Conservation (phyloP, 2,329 filamentous ascomycete species). For the Colletotrichum chrysophilum region DNA sequence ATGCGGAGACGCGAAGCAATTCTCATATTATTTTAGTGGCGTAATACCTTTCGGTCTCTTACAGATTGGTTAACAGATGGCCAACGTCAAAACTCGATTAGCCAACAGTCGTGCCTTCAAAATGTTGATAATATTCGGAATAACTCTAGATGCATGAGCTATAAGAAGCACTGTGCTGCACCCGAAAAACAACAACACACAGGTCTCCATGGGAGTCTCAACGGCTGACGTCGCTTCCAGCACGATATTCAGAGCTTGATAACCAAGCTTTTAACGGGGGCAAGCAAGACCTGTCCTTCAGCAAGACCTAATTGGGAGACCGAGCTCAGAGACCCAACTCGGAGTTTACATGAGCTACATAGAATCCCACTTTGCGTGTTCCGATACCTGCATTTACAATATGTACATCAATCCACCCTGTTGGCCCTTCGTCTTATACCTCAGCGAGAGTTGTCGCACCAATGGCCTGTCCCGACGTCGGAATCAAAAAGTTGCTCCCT, state of each 20-base stretch:
- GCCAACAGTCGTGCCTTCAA: not conserved
- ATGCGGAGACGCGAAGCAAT: not conserved
- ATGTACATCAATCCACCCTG: not conserved
- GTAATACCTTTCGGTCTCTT: not conserved
- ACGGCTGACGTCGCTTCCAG: not conserved
- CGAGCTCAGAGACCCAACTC: not conserved
- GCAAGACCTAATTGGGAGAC: not conserved
- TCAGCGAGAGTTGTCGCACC: conserved; percentile 36
- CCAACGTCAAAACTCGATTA: not conserved
- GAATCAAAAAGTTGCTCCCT: conserved; percentile 44
- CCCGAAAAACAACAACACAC: not conserved
- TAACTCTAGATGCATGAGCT: not conserved
- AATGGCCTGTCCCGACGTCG: conserved; percentile 38
- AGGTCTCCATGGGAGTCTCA: not conserved
- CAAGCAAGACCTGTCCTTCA: not conserved
- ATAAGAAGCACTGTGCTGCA: not conserved
- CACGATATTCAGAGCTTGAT: not conserved
- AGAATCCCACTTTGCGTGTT: not conserved
- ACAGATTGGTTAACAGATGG: not conserved
- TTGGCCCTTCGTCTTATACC: not conserved
- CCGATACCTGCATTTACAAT: not conserved
- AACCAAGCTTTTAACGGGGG: not conserved
- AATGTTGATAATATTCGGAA: not conserved
- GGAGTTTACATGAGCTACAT: not conserved
- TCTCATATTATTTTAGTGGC: not conserved